Evolutionary conservation across 768 basidiomycete genomes (phyloP).

Genomic region (Mycena vulgaris): DNA sequence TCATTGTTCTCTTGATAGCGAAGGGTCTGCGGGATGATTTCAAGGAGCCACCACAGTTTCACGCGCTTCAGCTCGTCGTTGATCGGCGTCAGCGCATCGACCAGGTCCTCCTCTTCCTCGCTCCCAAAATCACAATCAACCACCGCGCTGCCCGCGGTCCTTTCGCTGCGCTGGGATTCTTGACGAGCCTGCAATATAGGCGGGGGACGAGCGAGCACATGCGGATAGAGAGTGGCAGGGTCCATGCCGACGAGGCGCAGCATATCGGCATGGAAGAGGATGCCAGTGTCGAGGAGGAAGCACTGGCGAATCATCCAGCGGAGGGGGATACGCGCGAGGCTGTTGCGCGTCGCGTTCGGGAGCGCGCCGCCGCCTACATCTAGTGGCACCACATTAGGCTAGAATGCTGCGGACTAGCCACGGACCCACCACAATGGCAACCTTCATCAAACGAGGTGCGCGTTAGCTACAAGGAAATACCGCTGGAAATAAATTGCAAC

Average conservation of each 20-base stretch:
- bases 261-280: constrained; percentile 67
- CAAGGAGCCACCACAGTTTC: constrained; percentile 77
- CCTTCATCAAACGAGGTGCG: too few relatives aligned
- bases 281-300: constrained; percentile 69
- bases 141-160: constrained; percentile 33
- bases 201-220: constrained; percentile 58
- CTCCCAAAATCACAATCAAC: constrained; percentile 52
- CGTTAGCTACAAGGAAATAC: too few relatives aligned
- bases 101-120: constrained; percentile 77
- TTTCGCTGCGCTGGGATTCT: constrained; percentile 28
- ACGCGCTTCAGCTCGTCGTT: constrained; percentile 71
- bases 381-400: constrained; percentile 42
- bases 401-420: background rate
- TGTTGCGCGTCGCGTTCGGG: constrained; percentile 62
- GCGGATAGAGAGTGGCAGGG: constrained; percentile 59
- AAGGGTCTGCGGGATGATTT: constrained; percentile 61
- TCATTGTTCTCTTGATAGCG: constrained; percentile 59
- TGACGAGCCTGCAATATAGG: constrained; percentile 49
- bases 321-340: constrained; percentile 78
- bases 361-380: constrained; percentile 86
- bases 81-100: constrained; percentile 64
- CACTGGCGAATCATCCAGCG: constrained; percentile 85
- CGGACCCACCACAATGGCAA: constrained; percentile 73
- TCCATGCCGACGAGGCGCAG: constrained; percentile 65
- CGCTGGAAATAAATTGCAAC: too few relatives aligned